Evolutionary conservation across 2,329 filamentous ascomycete genomes (phyloP).

Genomic region (Orbilia blumenaviensis): DNA sequence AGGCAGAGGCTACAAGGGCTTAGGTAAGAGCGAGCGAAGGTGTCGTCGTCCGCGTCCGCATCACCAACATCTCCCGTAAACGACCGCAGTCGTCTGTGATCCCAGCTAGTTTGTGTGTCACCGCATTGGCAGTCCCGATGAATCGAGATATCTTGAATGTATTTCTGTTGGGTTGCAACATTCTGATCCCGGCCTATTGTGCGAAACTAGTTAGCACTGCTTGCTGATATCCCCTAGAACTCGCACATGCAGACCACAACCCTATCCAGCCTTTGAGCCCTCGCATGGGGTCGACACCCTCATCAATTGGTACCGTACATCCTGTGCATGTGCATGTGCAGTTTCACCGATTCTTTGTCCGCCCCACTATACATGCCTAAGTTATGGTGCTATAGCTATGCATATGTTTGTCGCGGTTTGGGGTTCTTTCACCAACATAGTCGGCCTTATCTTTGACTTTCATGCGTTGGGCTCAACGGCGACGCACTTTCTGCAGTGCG

Average conservation of each 20-base stretch:
- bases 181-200: constrained; percentile 1
- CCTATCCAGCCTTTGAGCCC: not conserved
- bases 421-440: too few relatives aligned
- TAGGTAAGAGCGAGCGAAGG: constrained; percentile 29
- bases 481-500: too few relatives aligned
- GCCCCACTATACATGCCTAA: not conserved
- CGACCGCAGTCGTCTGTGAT: not conserved
- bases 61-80: not conserved
- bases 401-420: too few relatives aligned
- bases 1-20: constrained; percentile 1
- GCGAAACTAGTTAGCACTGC: not conserved
- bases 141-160: constrained; percentile 12
- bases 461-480: too few relatives aligned
- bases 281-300: not conserved
- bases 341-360: not conserved
- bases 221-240: too few relatives aligned
- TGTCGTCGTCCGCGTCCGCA: not conserved
- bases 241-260: constrained; percentile 9
- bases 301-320: not conserved
- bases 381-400: too few relatives aligned
- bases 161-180: constrained; percentile 37
- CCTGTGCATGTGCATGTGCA: too few relatives aligned
- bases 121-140: not conserved
- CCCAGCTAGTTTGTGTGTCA: constrained; percentile 4
- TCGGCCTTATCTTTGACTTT: too few relatives aligned